Base-by-base conservation (phyloP, 192 early-diverging fungal genomes). In the Lobulomyces angularis region DNA sequence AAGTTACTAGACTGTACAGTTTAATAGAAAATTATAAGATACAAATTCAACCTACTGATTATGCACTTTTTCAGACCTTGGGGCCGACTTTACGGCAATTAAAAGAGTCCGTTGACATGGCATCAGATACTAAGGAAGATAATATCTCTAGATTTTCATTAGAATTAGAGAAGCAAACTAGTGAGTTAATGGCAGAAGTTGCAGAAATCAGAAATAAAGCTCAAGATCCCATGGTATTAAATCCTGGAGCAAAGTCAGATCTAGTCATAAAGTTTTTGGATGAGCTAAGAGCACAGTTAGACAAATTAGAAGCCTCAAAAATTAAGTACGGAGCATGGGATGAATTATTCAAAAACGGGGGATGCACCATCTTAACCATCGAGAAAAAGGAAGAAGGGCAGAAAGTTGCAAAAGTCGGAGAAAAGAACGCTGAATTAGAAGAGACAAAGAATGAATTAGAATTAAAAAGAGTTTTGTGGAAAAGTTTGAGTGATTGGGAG, bases 181-280 rank as follows among this genome's bases (percentile, higher is more conserved):
- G 27, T 8, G 73, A 76, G 5, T 40, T 76, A 11, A 59, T 69
- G 51, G 47, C 44, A 11, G 66, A 72, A 54, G 73, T 72, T 3
- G 58, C 49, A 19, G 73, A 76, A 7, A 63, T 76, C 23, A 54
- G 70, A 24, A 71, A 72, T 43, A 35, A 55, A 0, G 74, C 69
- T 5, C 74, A 77, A 41, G 71, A 77, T 34, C 74, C 74, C 11
- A 69, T 75, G 56, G 69, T 77, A 5, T 45, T 73, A 11, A 74
- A 75, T 43, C 36, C 58, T 16, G 43, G 39, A 2, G 53, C 67
- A 7, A 55, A 67, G 11, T 59, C 51, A 36, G 65, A 71, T 5
- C 27, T 58, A 25, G 71, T 74, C 8, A 64, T 77, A 32, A 45
- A 43, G 24, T 75, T 66, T 35, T 39, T 77, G n/a, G 59, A 53